Conservation (phyloP, 176 grass and related monocot genomes). For the Carex kokanica region DNA sequence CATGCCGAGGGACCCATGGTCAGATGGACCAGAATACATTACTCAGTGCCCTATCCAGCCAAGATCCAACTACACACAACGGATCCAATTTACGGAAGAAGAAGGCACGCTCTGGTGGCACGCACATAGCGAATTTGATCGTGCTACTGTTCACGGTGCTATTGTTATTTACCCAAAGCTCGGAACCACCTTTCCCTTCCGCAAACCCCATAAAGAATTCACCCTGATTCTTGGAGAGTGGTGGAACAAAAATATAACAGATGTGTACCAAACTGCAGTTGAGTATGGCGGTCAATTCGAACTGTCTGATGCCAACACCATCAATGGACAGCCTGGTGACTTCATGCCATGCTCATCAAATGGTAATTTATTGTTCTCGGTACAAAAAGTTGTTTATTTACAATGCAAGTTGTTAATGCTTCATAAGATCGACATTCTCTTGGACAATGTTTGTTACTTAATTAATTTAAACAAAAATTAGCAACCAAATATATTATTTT, state of each 20-base stretch:
- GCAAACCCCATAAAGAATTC: neutral
- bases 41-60: constrained; percentile 53
- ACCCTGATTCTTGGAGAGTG: constrained; percentile 59
- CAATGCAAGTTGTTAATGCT: no score
- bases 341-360: neutral
- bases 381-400: neutral
- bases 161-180: no score
- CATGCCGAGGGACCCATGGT: constrained; percentile 51
- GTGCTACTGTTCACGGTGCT: no score
- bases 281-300: constrained; percentile 33
- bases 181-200: no score
- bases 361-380: constrained; percentile 4
- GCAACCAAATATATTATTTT: neutral
- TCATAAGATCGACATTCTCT: no score
- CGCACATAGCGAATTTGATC: no score
- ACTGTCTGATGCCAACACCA: constrained; percentile 47
- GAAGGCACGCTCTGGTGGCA: no score
- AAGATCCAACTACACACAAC: constrained; percentile 47
- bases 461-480: neutral
- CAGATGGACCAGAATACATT: constrained; percentile 48
- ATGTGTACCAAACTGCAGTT: constrained; percentile 37
- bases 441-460: no score
- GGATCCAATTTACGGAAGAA: constrained; percentile 17
- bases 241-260: constrained; percentile 48
- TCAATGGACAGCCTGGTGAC: constrained; percentile 43